Evolutionary conservation across 208 protist species (phyloP).

Genomic region (Jaenimonas drosophilae): DNA sequence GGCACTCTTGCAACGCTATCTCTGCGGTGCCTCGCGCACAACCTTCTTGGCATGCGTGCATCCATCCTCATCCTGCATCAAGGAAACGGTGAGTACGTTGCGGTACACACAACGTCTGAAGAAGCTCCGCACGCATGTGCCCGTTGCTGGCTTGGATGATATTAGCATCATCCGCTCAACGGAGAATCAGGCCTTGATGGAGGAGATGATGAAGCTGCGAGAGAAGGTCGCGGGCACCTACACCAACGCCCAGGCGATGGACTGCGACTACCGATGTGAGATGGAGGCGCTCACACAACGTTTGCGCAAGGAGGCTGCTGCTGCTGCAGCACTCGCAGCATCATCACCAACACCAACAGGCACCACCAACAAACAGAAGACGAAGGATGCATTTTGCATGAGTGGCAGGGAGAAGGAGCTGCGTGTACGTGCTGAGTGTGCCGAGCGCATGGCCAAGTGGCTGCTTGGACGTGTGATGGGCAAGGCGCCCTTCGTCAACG

Average conservation of each 20-base stretch:
- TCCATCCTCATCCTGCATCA: slow-evolving; percentile 32
- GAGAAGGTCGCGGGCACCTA: slow-evolving; percentile 25
- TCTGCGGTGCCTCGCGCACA: slow-evolving; percentile 66
- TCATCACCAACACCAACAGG: neutral
- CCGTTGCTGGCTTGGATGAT: slow-evolving; percentile 17
- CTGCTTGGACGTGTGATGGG: slow-evolving; percentile 68
- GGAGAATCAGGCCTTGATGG: slow-evolving; percentile 40
- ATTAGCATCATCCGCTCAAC: slow-evolving; percentile 19
- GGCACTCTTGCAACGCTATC: slow-evolving; percentile 81
- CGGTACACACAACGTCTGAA: slow-evolving; percentile 81
- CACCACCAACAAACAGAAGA: too few relatives aligned
- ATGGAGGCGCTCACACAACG: neutral
- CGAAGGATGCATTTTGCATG: neutral
- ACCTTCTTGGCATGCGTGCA: slow-evolving; percentile 87
- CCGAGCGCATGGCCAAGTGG: slow-evolving; percentile 69
- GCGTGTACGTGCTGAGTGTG: slow-evolving; percentile 16
- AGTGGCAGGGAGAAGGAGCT: neutral
- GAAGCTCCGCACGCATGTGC: slow-evolving; percentile 45
- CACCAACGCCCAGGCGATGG: slow-evolving; percentile 10
- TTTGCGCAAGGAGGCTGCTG: neutral
- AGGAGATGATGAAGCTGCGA: slow-evolving; percentile 46
- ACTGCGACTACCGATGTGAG: neutral
- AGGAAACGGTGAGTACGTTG: slow-evolving; percentile 81
- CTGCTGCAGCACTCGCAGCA: neutral
- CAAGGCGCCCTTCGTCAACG: slow-evolving; percentile 54